Base-by-base conservation (phyloP, 2,329 filamentous ascomycete species). In the Bretziella fagacearum region DNA sequence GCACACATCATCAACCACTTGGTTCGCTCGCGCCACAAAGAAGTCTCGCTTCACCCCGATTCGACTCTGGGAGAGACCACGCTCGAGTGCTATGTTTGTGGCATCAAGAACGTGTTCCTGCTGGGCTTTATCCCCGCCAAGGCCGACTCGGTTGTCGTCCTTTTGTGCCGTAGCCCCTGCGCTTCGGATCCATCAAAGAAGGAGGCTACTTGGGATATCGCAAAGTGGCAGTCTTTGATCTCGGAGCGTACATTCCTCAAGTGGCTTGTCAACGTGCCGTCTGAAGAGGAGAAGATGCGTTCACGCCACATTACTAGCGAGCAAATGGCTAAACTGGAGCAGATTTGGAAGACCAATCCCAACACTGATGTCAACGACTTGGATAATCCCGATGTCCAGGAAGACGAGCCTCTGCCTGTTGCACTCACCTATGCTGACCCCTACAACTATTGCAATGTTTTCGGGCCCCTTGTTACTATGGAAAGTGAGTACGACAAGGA, bases 161-260 rank as follows among this genome's bases (percentile, higher is more conserved):
- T 98, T 37, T 74, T 98, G 30, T 98, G 91, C 62, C 86, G 91
- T 52, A 91, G 96, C 63, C 91, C 91, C 40, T 98, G 91, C 62
- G 91, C 89, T 27, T 81, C 91, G 23, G 89, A 84, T 65, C 83
- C 87, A 1, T 96, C 91, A 27, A 89, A 85, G 54, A 98, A 98
- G 65, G 91, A 98, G 58, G 96, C 98, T 87, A 98, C 91, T 62
- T 98, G 91, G 91, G 91, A 98, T 61, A 93, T 87, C 4, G 93
- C 89, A 22, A 79, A 87, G 59, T 98, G 91, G 91, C 87, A 96
- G 61, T 91, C 91, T 10, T 70, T 98, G 50, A 96, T 98, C 54
- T 87, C 95, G 62, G 91, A 98, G 59, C 84, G 91, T 43, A 91
- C 86, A 13, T 98, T 98, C 60, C 65, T 98, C 30, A 74, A 81